A percentile compares a stretch with the other conserved stretches of the same genome.
Evolutionary conservation across 2,329 filamentous ascomycete genomes (phyloP).

Genomic region (Chlorencoelia australis): DNA sequence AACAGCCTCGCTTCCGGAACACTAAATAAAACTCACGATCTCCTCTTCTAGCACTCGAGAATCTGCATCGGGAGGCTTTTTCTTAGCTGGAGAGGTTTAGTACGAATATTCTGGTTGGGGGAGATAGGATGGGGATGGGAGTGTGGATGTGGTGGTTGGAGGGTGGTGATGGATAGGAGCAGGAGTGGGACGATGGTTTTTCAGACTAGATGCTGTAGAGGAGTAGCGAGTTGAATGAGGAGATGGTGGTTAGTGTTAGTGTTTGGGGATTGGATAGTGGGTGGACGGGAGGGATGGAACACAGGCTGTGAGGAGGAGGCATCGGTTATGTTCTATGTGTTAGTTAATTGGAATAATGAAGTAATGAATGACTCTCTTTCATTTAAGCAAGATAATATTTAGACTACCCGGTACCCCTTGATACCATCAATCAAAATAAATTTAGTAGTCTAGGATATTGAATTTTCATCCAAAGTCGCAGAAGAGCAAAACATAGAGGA

Average conservation of each 20-base stretch:
- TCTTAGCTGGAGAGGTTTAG: slow-evolving; percentile 39
- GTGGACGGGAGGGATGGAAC: slow-evolving; percentile 25
- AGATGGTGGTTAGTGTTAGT: slow-evolving; percentile 19
- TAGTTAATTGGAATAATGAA: too few relatives aligned
- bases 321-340: too few relatives aligned
- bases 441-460: too few relatives aligned
- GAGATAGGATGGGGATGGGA: too few relatives aligned
- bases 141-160: slow-evolving; percentile 42
- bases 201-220: slow-evolving; percentile 30
- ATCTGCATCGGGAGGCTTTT: slow-evolving; percentile 38
- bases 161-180: slow-evolving; percentile 44
- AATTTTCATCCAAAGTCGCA: too few relatives aligned
- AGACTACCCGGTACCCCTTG: too few relatives aligned
- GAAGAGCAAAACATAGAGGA: too few relatives aligned
- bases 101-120: too few relatives aligned
- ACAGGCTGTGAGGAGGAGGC: too few relatives aligned
- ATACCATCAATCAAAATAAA: too few relatives aligned
- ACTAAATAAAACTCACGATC: slow-evolving; percentile 44
- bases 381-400: too few relatives aligned
- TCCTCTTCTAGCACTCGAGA: slow-evolving; percentile 39
- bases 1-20: slow-evolving; percentile 20
- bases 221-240: slow-evolving; percentile 20
- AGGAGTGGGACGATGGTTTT: slow-evolving; percentile 40
- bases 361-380: too few relatives aligned
- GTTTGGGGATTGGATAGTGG: slow-evolving; percentile 31